phyloP scores from a whole-genome alignment of 2,329 filamentous ascomycete genomes.

The Nemania diffusa region DNA sequence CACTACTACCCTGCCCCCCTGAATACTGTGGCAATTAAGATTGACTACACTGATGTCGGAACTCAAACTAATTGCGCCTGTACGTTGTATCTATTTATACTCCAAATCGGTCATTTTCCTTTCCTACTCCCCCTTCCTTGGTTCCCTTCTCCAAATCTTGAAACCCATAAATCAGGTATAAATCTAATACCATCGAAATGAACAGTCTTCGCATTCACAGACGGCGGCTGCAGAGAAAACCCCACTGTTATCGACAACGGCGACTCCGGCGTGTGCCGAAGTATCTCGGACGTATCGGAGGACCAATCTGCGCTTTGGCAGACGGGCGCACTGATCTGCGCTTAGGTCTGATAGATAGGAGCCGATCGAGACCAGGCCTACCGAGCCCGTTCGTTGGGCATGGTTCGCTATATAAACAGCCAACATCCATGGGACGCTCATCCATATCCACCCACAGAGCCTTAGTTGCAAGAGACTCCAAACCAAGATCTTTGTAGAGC shows the following conservation, averaged over 20 bases:
- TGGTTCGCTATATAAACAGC: slow-evolving; percentile 11
- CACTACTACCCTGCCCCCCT: slow-evolving; percentile 24
- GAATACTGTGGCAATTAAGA: slow-evolving; percentile 27
- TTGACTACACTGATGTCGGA: slow-evolving; percentile 26
- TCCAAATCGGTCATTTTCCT: slow-evolving; percentile 15
- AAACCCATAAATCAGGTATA: slow-evolving; percentile 16
- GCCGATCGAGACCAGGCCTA: slow-evolving; percentile 11
- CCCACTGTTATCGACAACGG: slow-evolving; percentile 17
- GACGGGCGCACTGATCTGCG: slow-evolving; percentile 30
- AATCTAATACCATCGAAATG: slow-evolving; percentile 24
- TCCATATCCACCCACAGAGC: too few relatives aligned
- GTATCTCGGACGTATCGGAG: slow-evolving; percentile 24
- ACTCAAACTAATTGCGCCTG: slow-evolving; percentile 25
- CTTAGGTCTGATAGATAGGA: slow-evolving; percentile 19
- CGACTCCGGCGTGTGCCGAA: slow-evolving; percentile 22
- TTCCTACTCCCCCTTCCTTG: slow-evolving; percentile 3
- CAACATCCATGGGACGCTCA: too few relatives aligned
- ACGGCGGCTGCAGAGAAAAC: slow-evolving; percentile 24
- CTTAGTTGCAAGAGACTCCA: too few relatives aligned
- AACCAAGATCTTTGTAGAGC: too few relatives aligned
- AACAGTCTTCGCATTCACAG: slow-evolving; percentile 30
- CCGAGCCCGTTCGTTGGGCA: slow-evolving; percentile 13
- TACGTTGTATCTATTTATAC: slow-evolving; percentile 15
- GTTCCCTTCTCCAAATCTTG: slow-evolving; percentile 6
- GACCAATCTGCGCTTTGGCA: slow-evolving; percentile 16